Base-by-base conservation (phyloP, 83 land plant genomes). In the Thuja plicata region DNA sequence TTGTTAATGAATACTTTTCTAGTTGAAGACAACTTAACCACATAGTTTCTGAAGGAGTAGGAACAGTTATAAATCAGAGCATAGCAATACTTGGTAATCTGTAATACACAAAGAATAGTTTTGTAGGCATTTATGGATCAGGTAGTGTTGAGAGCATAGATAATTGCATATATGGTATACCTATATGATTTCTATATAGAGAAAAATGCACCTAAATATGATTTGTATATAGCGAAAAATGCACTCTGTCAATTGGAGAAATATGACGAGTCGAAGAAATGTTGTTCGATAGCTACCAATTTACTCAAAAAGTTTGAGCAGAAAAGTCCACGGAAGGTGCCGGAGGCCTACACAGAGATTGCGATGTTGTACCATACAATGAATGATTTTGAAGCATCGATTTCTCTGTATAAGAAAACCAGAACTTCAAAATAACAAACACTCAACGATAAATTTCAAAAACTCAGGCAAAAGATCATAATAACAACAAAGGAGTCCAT, bases 351-450 rank as follows among this genome's bases (percentile, higher is more conserved):
- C 82, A 88, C 88, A 21, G 98, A 96, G 84, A 91, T 96, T 55
- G 90, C 97, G 1, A 89, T 91, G 91, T 83, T 91, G 86, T 93
- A 94, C 89, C 95, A 97, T 88, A 87, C 87, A 7, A 93, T 94
- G 96, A 96, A 92, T 90, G 96, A 95, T 83, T 91, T 93, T 91
- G 96, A 91, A 52, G 91, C 92, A 77, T 94, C 96, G 19, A 94
- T 97, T 62, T 92, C 91, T 9, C 86, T 96, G 24, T 88, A 95
- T 57, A 95, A 94, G 91, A 91, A 88, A n/a, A n/a, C n/a, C n/a
- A n/a, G n/a, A n/a, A n/a, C n/a, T n/a, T n/a, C n/a, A n/a, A n/a
- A n/a, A n/a, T n/a, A n/a, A n/a, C n/a, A n/a, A n/a, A n/a, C n/a
- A n/a, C n/a, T n/a, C n/a, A n/a, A n/a, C n/a, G n/a, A n/a, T n/a